Conservation (phyloP, 768 basidiomycete genomes). For the Rhizopogon vinicolor region DNA sequence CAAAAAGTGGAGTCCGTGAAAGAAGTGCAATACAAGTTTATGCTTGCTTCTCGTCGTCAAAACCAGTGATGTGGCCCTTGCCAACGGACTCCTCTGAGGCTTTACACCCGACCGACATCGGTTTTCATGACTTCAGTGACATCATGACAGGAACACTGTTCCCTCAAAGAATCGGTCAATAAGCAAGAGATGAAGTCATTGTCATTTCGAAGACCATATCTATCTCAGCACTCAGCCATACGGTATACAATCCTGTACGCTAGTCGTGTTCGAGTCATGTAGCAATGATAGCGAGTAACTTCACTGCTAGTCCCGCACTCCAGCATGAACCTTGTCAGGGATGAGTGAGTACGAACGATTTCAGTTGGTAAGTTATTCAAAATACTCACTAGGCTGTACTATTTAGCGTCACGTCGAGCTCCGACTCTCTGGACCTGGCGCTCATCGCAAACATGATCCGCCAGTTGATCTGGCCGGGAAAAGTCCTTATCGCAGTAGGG, state of each 20-base stretch:
- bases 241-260: too few species aligned
- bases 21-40: neutral
- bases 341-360: neutral
- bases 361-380: neutral
- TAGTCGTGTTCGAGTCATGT: neutral
- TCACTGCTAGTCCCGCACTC: neutral
- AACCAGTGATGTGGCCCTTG: too few species aligned
- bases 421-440: neutral
- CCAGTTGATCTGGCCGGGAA: constrained; percentile 18
- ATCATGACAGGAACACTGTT: neutral
- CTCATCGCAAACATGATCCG: constrained; percentile 6
- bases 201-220: too few species aligned
- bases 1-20: too few species aligned
- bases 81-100: neutral
- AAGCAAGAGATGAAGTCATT: too few species aligned
- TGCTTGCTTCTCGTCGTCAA: neutral
- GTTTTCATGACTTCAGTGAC: neutral
- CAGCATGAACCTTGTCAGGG: neutral
- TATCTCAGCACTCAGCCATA: too few species aligned
- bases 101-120: neutral
- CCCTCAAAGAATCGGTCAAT: too few species aligned
- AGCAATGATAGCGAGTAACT: neutral
- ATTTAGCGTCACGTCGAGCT: neutral
- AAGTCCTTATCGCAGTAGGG: constrained; percentile 13
- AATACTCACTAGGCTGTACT: neutral